Conservation (phyloP, 2,329 filamentous ascomycete species). For the Alternaria metachromatica region DNA sequence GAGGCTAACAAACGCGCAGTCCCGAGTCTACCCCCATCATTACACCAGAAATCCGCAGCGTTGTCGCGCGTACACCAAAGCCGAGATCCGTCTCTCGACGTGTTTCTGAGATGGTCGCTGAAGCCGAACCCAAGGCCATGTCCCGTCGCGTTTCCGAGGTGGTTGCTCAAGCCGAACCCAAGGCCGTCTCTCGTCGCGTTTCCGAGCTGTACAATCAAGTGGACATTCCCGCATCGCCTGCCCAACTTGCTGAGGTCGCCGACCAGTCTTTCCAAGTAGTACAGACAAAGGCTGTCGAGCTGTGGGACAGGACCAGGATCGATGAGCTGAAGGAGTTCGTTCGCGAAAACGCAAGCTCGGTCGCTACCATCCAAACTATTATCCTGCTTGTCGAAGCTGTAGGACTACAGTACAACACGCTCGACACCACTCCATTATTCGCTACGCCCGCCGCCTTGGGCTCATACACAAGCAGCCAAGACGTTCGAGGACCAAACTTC, state of each 20-base stretch:
- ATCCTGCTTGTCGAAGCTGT: conserved; percentile 69
- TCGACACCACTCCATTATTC: conserved; percentile 75
- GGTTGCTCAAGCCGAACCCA: conserved; percentile 33
- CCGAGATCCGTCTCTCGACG: conserved; percentile 52
- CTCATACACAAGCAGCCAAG: conserved; percentile 64
- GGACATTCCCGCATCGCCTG: conserved; percentile 76
- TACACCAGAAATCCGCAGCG: conserved; percentile 46
- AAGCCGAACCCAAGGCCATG: conserved; percentile 39
- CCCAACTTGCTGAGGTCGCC: conserved; percentile 64
- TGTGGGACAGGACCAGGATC: conserved; percentile 71
- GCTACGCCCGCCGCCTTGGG: conserved; percentile 69
- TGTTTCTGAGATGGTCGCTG: conserved; percentile 3
- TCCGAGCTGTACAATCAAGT: conserved; percentile 60
- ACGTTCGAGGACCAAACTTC: conserved; percentile 78
- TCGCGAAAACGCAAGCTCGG: conserved; percentile 74
- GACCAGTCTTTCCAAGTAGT: conserved; percentile 73
- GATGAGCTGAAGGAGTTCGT: conserved; percentile 69
- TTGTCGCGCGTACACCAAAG: conserved; percentile 44
- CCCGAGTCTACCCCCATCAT: conserved; percentile 49
- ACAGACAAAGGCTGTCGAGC: conserved; percentile 68
- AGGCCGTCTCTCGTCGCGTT: conserved; percentile 58
- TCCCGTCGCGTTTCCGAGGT: conserved; percentile 46
- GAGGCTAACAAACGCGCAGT: conserved; percentile 40
- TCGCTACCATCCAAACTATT: conserved; percentile 55
- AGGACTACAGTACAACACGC: conserved; percentile 71